Percentiles rank a stretch among this genome's conserved stretches.
Conservation (phyloP, 2,329 filamentous ascomycete genomes). For the Ophiostoma perfectum region DNA sequence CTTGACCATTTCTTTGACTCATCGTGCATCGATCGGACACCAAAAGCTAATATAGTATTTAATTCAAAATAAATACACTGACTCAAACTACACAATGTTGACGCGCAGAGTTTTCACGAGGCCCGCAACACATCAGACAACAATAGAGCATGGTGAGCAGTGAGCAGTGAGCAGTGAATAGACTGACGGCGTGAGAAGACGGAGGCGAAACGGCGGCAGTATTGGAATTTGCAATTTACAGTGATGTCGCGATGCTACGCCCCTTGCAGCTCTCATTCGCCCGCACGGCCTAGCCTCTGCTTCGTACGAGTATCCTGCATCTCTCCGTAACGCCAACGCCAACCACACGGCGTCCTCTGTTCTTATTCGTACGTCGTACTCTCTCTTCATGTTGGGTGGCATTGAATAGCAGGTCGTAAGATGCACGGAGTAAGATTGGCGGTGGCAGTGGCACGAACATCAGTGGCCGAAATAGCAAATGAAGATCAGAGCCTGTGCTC, state of each 20-base stretch:
- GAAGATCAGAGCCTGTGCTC: slow-evolving; percentile 22
- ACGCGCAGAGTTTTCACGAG: neutral
- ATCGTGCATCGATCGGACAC: too few relatives aligned
- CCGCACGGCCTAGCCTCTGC: neutral
- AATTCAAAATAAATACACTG: too few relatives aligned
- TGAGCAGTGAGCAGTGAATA: too few relatives aligned
- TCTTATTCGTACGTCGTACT: neutral
- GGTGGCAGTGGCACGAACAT: neutral
- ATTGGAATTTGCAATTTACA: neutral
- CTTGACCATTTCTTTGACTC: too few relatives aligned
- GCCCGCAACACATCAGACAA: neutral
- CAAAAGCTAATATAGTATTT: too few relatives aligned
- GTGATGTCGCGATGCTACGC: neutral
- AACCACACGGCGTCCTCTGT: neutral
- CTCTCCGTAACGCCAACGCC: neutral
- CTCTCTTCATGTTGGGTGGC: neutral
- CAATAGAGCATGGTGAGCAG: neutral
- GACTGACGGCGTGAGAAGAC: neutral
- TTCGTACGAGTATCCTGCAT: too few relatives aligned
- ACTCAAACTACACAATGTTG: too few relatives aligned
- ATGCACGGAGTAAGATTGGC: neutral
- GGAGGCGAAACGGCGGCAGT: slow-evolving; percentile 14
- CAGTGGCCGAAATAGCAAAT: slow-evolving; percentile 13
- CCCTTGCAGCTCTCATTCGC: slow-evolving; percentile 8
- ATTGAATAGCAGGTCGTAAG: neutral